Base-by-base conservation (phyloP, 768 basidiomycete species). In the Collybia mongolica region DNA sequence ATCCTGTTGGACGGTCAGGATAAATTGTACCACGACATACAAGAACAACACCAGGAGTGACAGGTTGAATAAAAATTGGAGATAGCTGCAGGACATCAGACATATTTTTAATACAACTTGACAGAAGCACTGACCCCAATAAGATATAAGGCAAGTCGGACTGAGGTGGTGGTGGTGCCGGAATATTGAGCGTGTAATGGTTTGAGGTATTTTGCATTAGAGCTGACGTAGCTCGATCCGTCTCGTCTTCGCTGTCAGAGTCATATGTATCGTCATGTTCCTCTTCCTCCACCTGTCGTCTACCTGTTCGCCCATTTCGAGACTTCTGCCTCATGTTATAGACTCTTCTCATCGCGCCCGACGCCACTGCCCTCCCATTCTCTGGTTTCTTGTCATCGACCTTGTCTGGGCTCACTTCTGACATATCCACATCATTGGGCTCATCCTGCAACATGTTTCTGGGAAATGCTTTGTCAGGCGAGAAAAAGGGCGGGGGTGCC, bases 11-110 rank as follows among this genome's bases (percentile, higher is more conserved):
- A 99, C 86, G 7, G 93, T 94, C 51, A 90, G 72, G 61, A 98
- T 86, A 70, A 95, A 93, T 63, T 89, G 86, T 41, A 94, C 70
- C 39, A 88, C 73, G 51, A 98, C 76, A 64, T 94, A 97, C 54
- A 99, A 71, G 61, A 91, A 88, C 42, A 95, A 72, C 36, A 90
- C 59, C 42, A 93, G 83, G 32, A 98, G 79, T 5, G 89, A 85
- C 19, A 90, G 71, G 67, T 98, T 97, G 74, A 97, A 97, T 68
- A 90, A 83, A 70, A 98, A 92, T 65, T 98, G 96, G 18, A 96
- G 73, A 67, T 98, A 98, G 54, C 91, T 90, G 43, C 44, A 51
- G 22, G 48, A 46, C 61, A 53, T 60, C 60, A 49, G 51, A 45
- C 15, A 26, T 7, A 37, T n/a, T 44, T 22, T n/a, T 23, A 14